Percentiles rank a stretch among this genome's conserved stretches.
phyloP scores from a whole-genome alignment of 306 rosid genomes.

The Neltuma alba region DNA sequence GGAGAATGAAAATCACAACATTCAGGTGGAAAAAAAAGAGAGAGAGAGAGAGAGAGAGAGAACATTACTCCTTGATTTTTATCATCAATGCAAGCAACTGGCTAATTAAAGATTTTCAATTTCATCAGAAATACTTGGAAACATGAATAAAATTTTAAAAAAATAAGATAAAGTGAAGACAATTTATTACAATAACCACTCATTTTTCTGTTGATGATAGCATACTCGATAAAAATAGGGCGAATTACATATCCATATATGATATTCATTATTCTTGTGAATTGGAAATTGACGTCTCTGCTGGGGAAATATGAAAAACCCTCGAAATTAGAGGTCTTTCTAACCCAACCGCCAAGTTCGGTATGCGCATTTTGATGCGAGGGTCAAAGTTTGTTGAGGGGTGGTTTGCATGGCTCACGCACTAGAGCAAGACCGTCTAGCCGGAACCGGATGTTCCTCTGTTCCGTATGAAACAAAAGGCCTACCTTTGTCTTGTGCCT shows the following conservation, averaged over 20 bases:
- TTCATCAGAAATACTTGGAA: neutral
- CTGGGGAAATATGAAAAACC: neutral
- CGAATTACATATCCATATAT: neutral
- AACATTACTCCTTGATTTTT: neutral
- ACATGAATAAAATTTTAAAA: neutral
- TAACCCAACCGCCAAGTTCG: neutral
- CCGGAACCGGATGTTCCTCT: constrained; percentile 38
- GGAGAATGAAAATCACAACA: neutral
- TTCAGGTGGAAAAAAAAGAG: neutral
- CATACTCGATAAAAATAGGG: neutral
- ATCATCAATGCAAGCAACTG: neutral
- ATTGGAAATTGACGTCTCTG: neutral
- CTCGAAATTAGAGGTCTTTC: neutral
- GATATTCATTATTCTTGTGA: neutral
- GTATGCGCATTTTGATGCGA: too few species aligned
- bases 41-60: too few species aligned
- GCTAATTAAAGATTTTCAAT: neutral
- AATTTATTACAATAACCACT: neutral
- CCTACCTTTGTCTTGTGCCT: constrained; percentile 40
- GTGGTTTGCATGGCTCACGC: constrained; percentile 18
- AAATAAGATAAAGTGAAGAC: neutral
- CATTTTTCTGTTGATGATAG: neutral
- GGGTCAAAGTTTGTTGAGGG: neutral
- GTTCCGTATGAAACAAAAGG: constrained; percentile 39
- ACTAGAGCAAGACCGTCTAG: constrained; percentile 58